Evolutionary conservation across 1,139 yeast species (phyloP).

Genomic region (Saccharomyces hybrid): DNA sequence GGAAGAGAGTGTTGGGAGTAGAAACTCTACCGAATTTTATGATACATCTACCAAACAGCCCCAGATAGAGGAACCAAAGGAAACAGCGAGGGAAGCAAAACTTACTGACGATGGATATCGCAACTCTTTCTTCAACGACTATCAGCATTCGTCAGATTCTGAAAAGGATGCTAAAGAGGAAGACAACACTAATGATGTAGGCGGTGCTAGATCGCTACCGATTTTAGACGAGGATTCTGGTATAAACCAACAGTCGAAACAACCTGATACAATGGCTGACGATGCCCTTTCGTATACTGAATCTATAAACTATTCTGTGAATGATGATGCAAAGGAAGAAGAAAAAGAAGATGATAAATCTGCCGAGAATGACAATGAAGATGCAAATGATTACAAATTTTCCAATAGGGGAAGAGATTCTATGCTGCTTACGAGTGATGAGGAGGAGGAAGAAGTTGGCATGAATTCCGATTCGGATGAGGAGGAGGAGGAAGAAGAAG

Average conservation of each 20-base stretch:
- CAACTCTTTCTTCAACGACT: not conserved
- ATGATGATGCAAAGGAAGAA: conserved; percentile 1
- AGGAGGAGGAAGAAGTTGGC: not conserved
- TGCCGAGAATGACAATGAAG: conserved; percentile 4
- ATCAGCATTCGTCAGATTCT: conserved; percentile 1
- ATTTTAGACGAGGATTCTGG: not conserved
- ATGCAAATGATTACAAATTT: conserved; percentile 10
- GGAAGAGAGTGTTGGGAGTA: not conserved
- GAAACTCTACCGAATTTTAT: not conserved
- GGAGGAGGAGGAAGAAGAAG: not conserved
- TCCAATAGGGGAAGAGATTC: conserved; percentile 13
- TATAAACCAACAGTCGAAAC: not conserved
- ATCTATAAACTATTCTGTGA: conserved; percentile 10
- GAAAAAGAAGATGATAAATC: not conserved
- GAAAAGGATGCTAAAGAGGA: not conserved
- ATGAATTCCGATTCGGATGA: conserved; percentile 7
- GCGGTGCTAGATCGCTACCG: not conserved
- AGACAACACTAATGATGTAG: not conserved
- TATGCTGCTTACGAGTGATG: conserved; percentile 5
- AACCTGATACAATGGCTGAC: conserved; percentile 8
- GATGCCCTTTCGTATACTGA: conserved; percentile 18
- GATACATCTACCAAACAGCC: not conserved
- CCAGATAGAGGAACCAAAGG: not conserved
- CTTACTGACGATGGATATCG: not conserved
- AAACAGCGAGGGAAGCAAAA: not conserved